Percentiles rank a stretch among this genome's conserved stretches.
phyloP scores from a whole-genome alignment of 2,329 filamentous ascomycete genomes.

The Colletotrichum camelliae region DNA sequence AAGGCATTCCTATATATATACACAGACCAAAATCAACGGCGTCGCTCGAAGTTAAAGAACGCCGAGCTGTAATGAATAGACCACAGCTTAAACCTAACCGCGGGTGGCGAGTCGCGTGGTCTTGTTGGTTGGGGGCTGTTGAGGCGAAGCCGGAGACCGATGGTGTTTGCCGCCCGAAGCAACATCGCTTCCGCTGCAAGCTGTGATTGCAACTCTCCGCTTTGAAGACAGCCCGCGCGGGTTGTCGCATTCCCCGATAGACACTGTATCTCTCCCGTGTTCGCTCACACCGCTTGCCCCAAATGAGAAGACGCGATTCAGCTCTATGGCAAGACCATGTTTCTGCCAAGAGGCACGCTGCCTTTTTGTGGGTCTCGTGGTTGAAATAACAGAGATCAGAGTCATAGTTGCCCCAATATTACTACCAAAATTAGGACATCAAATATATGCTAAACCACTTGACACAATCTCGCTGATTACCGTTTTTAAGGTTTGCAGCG shows the following conservation, averaged over 20 bases:
- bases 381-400: background rate
- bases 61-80: background rate
- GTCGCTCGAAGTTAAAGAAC: background rate
- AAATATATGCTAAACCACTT: background rate
- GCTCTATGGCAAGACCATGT: background rate
- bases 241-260: background rate
- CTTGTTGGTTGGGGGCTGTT: background rate
- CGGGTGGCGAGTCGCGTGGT: background rate
- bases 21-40: background rate
- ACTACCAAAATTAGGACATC: background rate
- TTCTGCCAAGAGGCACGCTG: background rate
- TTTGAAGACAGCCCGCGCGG: background rate
- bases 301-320: background rate
- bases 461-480: background rate
- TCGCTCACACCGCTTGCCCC: rapidly evolving
- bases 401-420: background rate
- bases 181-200: background rate
- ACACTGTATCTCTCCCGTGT: background rate
- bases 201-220: background rate
- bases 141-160: background rate
- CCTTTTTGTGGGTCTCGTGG: background rate
- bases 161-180: background rate
- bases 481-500: background rate
- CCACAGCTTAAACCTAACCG: background rate
- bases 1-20: background rate